Conservation (phyloP, 176 grass and related monocot genomes). For the Bolboschoenus planiculmis region DNA sequence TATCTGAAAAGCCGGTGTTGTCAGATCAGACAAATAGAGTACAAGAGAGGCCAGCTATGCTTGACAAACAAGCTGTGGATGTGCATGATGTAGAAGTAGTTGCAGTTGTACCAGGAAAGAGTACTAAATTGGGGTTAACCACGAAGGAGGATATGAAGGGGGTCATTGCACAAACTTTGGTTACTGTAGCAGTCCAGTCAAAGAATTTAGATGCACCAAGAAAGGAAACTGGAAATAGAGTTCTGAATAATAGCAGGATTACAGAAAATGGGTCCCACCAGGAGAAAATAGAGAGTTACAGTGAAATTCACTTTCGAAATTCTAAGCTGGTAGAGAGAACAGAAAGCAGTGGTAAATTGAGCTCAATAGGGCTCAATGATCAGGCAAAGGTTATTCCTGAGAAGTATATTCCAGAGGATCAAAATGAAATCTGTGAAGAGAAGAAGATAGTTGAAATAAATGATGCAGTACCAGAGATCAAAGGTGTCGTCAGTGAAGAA, state of each 20-base stretch:
- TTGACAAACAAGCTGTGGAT: slow-evolving; percentile 29
- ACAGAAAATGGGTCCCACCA: neutral
- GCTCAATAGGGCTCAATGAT: slow-evolving; percentile 15
- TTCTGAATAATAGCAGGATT: neutral
- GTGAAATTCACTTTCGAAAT: slow-evolving; percentile 5
- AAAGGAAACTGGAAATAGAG: slow-evolving; percentile 5
- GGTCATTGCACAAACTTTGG: slow-evolving; percentile 51
- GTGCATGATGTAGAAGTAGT: slow-evolving; percentile 68
- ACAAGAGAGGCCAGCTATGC: slow-evolving; percentile 28
- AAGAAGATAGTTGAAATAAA: slow-evolving; percentile 71
- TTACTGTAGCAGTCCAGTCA: slow-evolving; percentile 30
- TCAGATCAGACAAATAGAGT: slow-evolving; percentile 39
- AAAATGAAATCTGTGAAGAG: slow-evolving; percentile 66
- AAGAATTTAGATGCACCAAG: slow-evolving; percentile 14
- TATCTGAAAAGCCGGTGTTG: slow-evolving; percentile 38
- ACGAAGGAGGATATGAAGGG: slow-evolving; percentile 62
- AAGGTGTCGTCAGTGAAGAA: slow-evolving; percentile 58
- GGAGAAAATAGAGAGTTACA: slow-evolving; percentile 11
- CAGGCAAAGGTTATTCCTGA: slow-evolving; percentile 52
- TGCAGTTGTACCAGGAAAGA: slow-evolving; percentile 38
- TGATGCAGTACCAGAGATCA: slow-evolving; percentile 46
- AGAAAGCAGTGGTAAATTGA: slow-evolving; percentile 9
- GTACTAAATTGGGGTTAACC: slow-evolving; percentile 29
- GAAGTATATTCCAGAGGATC: slow-evolving; percentile 39
- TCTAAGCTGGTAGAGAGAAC: slow-evolving; percentile 3